Evolutionary conservation across 192 early-diverging fungal species (phyloP).

Genomic region (Backusella sp.): DNA sequence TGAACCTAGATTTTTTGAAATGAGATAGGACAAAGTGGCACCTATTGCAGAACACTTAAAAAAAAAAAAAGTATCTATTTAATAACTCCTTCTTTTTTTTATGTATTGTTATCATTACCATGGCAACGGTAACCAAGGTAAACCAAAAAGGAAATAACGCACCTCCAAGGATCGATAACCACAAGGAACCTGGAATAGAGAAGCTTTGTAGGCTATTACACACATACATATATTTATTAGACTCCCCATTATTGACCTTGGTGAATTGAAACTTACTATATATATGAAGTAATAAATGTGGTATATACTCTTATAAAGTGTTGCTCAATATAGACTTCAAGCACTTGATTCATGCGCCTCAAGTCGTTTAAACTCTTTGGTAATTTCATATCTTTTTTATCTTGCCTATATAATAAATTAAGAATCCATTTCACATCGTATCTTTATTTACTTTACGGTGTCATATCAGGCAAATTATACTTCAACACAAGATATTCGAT

Average conservation of each 20-base stretch:
- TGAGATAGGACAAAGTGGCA: slow-evolving; percentile 51
- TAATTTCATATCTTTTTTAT: slow-evolving; percentile 44
- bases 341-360: slow-evolving; percentile 41
- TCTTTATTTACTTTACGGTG: slow-evolving; percentile 19
- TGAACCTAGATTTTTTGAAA: slow-evolving; percentile 49
- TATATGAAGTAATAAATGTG: slow-evolving; percentile 47
- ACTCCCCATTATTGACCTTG: neutral
- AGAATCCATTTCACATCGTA: slow-evolving; percentile 1
- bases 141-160: slow-evolving; percentile 54
- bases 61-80: too few relatives aligned
- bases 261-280: slow-evolving; percentile 49
- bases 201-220: slow-evolving; percentile 52
- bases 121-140: slow-evolving; percentile 45
- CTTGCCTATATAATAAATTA: slow-evolving; percentile 37
- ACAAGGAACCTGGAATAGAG: slow-evolving; percentile 63
- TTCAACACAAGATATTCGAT: slow-evolving; percentile 27
- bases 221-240: neutral
- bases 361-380: slow-evolving; percentile 52
- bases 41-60: slow-evolving; percentile 56
- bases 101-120: slow-evolving; percentile 31
- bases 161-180: slow-evolving; percentile 61
- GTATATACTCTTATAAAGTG: slow-evolving; percentile 49
- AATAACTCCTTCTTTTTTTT: neutral
- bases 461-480: slow-evolving; percentile 27
- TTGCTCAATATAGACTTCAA: slow-evolving; percentile 47